These are phyloP conservation scores for Ananas comosus DNA, from an alignment of 176 grass and related monocot genomes.

Conservation along the genomic window DNA sequence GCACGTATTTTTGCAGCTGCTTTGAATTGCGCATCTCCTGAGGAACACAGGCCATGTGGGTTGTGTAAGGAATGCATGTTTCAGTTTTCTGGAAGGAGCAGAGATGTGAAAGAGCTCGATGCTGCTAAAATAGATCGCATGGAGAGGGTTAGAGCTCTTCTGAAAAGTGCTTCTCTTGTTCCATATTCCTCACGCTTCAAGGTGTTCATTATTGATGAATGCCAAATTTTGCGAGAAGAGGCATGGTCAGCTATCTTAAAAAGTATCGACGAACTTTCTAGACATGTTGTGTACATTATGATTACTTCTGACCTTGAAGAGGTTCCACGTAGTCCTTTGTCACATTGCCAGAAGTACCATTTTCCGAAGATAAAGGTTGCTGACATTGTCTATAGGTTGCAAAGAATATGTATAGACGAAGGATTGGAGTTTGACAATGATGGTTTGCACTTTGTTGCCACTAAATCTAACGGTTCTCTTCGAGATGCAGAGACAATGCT, in stretches of 20 bases:
- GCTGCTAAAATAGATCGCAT: slow-evolving; percentile 62
- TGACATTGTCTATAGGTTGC: slow-evolving; percentile 61
- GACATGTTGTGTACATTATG: slow-evolving; percentile 81
- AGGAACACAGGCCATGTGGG: slow-evolving; percentile 86
- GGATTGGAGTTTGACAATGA: slow-evolving; percentile 83
- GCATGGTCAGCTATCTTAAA: slow-evolving; percentile 81
- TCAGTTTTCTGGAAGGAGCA: slow-evolving; percentile 75
- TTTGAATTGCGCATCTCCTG: slow-evolving; percentile 78
- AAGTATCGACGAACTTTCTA: slow-evolving; percentile 70
- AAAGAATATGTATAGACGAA: slow-evolving; percentile 84
- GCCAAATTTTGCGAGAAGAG: slow-evolving; percentile 72
- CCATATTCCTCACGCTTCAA: slow-evolving; percentile 78
- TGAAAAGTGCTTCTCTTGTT: slow-evolving; percentile 66
- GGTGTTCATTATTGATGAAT: slow-evolving; percentile 91
- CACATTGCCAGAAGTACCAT: slow-evolving; percentile 85
- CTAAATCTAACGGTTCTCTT: slow-evolving; percentile 80
- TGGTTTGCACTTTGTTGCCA: slow-evolving; percentile 76
- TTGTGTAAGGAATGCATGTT: slow-evolving; percentile 86
- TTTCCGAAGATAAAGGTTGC: slow-evolving; percentile 89
- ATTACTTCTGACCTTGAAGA: slow-evolving; percentile 75
- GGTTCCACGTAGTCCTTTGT: slow-evolving; percentile 52
- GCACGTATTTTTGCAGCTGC: slow-evolving; percentile 86
- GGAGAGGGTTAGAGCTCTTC: slow-evolving; percentile 66
- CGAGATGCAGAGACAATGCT: slow-evolving; percentile 95
- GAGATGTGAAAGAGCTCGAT: slow-evolving; percentile 86